phyloP scores from a whole-genome alignment of 352 stramenopile species.

The Lagenidium sp. region DNA sequence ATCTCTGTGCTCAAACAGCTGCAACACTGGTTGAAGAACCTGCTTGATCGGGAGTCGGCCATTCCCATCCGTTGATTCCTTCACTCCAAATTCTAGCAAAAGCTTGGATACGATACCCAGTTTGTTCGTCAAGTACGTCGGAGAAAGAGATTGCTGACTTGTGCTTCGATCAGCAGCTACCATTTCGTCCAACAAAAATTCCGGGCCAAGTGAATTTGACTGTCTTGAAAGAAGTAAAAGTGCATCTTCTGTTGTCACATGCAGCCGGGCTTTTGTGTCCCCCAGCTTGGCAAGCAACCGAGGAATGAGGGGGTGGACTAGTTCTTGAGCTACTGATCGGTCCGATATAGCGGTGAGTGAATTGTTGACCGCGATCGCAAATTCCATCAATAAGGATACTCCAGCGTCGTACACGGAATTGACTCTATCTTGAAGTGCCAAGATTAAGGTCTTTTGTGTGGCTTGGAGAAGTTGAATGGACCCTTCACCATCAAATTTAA shows the following conservation, averaged over 20 bases:
- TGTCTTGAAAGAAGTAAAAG: conserved; percentile 63
- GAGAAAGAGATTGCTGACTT: conserved; percentile 35
- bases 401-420: conserved; percentile 73
- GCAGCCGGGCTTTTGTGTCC: conserved; percentile 60
- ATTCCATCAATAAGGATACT: conserved; percentile 62
- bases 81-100: conserved; percentile 65
- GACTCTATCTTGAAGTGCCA: conserved; percentile 63
- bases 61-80: conserved; percentile 29
- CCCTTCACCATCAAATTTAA: conserved; percentile 27
- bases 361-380: conserved; percentile 48
- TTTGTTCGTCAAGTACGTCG: conserved; percentile 63
- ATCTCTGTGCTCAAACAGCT: conserved; percentile 70
- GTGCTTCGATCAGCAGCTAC: conserved; percentile 56
- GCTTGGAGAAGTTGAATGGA: conserved; percentile 16
- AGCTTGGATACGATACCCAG: conserved; percentile 63
- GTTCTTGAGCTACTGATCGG: conserved; percentile 18
- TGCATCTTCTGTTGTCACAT: conserved; percentile 67
- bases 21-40: conserved; percentile 55
- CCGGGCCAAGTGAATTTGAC: conserved; percentile 35
- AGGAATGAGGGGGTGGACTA: conserved; percentile 57
- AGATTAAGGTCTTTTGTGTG: conserved; percentile 44
- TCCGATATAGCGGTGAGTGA: not conserved
- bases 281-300: conserved; percentile 66
- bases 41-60: conserved; percentile 44
- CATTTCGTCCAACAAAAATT: conserved; percentile 73